Conservation (phyloP, 2,329 filamentous ascomycete species). For the Lasiodiplodia theobromae region DNA sequence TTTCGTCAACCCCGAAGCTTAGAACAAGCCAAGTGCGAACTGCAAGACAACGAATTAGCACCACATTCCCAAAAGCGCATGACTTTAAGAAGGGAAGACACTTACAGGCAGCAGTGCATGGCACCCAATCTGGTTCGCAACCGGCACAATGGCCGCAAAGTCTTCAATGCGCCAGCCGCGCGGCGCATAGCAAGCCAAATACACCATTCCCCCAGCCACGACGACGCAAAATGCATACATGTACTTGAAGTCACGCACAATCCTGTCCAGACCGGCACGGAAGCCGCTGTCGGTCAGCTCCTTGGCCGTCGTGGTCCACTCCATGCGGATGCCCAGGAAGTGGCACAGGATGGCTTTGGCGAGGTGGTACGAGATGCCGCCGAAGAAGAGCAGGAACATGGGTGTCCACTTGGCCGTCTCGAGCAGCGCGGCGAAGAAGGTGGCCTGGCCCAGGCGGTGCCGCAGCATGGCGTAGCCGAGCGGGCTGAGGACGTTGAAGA, state of each 20-base stretch:
- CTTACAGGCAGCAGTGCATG: constrained; percentile 32
- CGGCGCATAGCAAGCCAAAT: constrained; percentile 30
- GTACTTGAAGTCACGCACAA: constrained; percentile 23
- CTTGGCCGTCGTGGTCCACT: constrained; percentile 28
- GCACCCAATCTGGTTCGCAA: constrained; percentile 29
- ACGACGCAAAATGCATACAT: constrained; percentile 13
- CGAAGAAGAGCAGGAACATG: constrained; percentile 34
- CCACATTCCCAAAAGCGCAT: neutral
- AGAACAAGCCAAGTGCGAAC: neutral
- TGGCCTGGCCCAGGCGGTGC: constrained; percentile 30
- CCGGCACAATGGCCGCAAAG: constrained; percentile 28
- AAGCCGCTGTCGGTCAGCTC: constrained; percentile 22
- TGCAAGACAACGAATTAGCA: neutral
- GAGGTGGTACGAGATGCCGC: constrained; percentile 33
- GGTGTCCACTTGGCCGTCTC: constrained; percentile 33
- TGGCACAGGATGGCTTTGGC: constrained; percentile 31
- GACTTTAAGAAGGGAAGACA: neutral
- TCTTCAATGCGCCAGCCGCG: constrained; percentile 31
- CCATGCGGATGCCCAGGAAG: constrained; percentile 30
- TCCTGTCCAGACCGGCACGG: constrained; percentile 4
- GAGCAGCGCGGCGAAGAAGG: constrained; percentile 29
- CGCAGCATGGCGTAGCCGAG: constrained; percentile 32
- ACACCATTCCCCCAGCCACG: constrained; percentile 26
- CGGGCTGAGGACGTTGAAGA: constrained; percentile 31
- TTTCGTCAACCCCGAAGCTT: neutral